Conservation (phyloP, 768 basidiomycete species). For the Podaxis mareebaensis region DNA sequence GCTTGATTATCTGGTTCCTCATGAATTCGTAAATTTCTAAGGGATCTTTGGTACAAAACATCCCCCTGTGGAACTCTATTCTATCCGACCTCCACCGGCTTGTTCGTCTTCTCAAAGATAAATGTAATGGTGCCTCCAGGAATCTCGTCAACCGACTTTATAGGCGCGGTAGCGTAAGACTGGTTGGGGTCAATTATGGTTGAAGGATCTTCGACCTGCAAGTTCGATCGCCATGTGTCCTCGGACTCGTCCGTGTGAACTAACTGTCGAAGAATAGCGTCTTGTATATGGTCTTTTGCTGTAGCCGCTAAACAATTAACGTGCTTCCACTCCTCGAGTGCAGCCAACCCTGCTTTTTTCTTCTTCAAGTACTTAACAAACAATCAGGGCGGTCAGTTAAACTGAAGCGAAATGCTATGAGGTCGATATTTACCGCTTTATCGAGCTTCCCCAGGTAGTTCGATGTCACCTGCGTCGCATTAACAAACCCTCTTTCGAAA, state of each 20-base stretch:
- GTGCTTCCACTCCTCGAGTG: constrained; percentile 83
- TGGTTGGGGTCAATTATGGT: constrained; percentile 46
- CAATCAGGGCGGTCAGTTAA: constrained; percentile 16
- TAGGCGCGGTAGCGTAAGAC: constrained; percentile 36
- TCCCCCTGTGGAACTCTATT: neutral
- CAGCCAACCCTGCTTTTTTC: constrained; percentile 67
- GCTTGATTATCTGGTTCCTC: neutral
- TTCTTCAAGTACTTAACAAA: constrained; percentile 57
- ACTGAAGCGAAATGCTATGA: neutral
- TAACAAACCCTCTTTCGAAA: constrained; percentile 54
- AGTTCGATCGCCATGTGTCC: neutral
- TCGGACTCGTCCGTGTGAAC: constrained; percentile 7
- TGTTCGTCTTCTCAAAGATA: constrained; percentile 60
- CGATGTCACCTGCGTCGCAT: constrained; percentile 61
- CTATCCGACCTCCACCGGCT: neutral
- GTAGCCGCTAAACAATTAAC: constrained; percentile 64
- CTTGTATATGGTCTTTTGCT: constrained; percentile 54
- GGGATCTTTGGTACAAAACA: neutral
- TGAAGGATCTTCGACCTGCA: constrained; percentile 17
- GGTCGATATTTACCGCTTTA: constrained; percentile 43
- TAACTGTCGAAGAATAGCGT: constrained; percentile 62
- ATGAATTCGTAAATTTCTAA: neutral
- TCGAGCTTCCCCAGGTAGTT: constrained; percentile 47
- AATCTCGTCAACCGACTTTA: constrained; percentile 37
- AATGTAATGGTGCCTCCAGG: constrained; percentile 75